phyloP scores from a whole-genome alignment of 495 filamentous ascomycete species.

The Achaetomiella virescens region DNA sequence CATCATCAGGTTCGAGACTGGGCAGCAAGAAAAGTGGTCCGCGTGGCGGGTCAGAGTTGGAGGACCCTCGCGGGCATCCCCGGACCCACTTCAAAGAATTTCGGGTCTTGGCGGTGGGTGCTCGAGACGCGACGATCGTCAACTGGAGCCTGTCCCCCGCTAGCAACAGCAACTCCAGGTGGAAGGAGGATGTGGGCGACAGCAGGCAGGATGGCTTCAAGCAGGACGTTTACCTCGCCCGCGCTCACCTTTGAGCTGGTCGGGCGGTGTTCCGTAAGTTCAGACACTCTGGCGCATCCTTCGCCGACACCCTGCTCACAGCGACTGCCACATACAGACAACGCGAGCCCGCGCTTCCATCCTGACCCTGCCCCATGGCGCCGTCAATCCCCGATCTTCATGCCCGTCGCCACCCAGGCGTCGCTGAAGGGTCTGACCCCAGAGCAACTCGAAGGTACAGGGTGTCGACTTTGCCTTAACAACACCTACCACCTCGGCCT shows the following conservation, averaged over 20 bases:
- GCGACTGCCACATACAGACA: slow-evolving; percentile 49
- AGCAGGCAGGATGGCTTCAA: slow-evolving; percentile 40
- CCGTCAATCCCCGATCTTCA: slow-evolving; percentile 84
- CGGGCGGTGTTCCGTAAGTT: slow-evolving; percentile 74
- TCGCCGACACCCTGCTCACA: neutral
- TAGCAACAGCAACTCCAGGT: neutral
- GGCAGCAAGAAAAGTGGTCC: too few relatives aligned
- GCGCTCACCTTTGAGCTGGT: slow-evolving; percentile 78
- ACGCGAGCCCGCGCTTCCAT: slow-evolving; percentile 92
- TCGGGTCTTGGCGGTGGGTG: neutral
- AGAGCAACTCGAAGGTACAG: slow-evolving; percentile 79
- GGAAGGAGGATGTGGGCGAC: slow-evolving; percentile 26
- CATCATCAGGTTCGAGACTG: too few relatives aligned
- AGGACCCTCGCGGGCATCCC: neutral
- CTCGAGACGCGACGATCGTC: neutral
- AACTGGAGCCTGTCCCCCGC: neutral
- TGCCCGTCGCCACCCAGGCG: slow-evolving; percentile 98
- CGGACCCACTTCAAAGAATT: neutral
- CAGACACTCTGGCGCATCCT: neutral
- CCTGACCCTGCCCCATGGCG: slow-evolving; percentile 84
- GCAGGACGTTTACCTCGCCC: slow-evolving; percentile 37
- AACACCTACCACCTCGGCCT: slow-evolving; percentile 97
- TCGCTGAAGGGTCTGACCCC: slow-evolving; percentile 92
- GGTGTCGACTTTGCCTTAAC: slow-evolving; percentile 88
- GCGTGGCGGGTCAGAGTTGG: neutral